These are phyloP conservation scores for Penicillium maclennaniae DNA, from an alignment of 495 filamentous ascomycete species.

Conservation along the genomic window DNA sequence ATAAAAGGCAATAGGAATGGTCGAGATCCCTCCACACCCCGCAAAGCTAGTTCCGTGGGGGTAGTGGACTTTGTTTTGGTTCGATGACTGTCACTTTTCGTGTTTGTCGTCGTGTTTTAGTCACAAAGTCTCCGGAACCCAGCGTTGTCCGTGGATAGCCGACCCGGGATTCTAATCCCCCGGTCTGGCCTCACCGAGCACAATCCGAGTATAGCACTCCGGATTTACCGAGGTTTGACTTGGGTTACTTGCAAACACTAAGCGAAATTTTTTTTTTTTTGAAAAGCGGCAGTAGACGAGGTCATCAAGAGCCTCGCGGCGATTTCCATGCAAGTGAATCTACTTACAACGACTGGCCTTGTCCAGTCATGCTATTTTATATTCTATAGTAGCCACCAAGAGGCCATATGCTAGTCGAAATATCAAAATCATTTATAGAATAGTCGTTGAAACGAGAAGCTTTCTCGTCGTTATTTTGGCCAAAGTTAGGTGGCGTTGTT, in stretches of 20 bases:
- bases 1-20: not conserved
- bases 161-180: not conserved
- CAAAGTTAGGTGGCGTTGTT: constrained; percentile 19
- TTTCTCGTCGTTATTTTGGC: not conserved
- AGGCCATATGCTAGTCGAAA: not conserved
- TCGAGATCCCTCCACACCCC: not conserved
- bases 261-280: not conserved
- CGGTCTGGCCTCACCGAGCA: not conserved
- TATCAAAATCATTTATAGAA: not conserved
- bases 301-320: not conserved
- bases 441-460: not conserved
- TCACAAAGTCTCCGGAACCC: not conserved
- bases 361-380: constrained; percentile 1
- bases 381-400: not conserved
- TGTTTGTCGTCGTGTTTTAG: not conserved
- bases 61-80: not conserved
- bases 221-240: too few relatives aligned
- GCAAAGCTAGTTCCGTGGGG: not conserved
- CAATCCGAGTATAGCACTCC: too few relatives aligned
- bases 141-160: not conserved
- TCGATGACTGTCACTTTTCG: not conserved
- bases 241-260: not conserved
- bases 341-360: constrained; percentile 6
- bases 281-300: not conserved
- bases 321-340: not conserved